Evolutionary conservation across 805 yeast species (phyloP).

Genomic region (Pichia paraexigua): DNA sequence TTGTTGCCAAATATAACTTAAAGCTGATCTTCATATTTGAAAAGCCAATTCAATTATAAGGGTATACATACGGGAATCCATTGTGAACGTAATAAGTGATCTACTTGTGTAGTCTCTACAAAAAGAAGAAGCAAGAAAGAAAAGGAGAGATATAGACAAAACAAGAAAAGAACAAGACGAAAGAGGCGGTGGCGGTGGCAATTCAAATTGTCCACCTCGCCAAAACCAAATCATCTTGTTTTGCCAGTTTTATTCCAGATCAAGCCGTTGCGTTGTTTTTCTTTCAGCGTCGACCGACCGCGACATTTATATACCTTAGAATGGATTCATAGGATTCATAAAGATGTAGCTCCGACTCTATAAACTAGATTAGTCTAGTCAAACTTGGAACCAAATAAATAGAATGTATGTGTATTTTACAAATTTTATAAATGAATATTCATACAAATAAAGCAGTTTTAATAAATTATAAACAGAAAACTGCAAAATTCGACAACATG

Average conservation of each 20-base stretch:
- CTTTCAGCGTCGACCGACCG: background rate
- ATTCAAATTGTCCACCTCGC: background rate
- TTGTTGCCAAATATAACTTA: background rate
- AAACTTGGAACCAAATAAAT: too few relatives aligned
- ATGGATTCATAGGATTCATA: too few relatives aligned
- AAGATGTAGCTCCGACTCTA: too few relatives aligned
- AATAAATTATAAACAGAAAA: background rate
- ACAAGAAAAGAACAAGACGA: background rate
- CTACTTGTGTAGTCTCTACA: background rate
- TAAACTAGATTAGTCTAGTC: too few relatives aligned
- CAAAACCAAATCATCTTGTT: background rate
- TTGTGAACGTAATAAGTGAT: constrained; percentile 21
- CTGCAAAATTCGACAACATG: background rate
- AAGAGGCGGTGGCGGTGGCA: background rate
- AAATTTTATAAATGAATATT: too few relatives aligned
- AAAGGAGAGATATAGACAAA: background rate
- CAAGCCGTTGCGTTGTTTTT: background rate
- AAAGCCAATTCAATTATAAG: background rate
- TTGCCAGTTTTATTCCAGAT: background rate
- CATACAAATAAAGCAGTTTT: too few relatives aligned
- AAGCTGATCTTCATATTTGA: background rate
- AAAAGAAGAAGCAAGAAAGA: background rate
- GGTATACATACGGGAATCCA: constrained; percentile 52
- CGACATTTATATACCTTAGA: too few relatives aligned
- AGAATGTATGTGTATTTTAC: too few relatives aligned